Evolutionary conservation across 805 yeast genomes (phyloP), one percentile per base, ranked within the genome.

Genomic region (Sugiyamaella chiloensis): DNA sequence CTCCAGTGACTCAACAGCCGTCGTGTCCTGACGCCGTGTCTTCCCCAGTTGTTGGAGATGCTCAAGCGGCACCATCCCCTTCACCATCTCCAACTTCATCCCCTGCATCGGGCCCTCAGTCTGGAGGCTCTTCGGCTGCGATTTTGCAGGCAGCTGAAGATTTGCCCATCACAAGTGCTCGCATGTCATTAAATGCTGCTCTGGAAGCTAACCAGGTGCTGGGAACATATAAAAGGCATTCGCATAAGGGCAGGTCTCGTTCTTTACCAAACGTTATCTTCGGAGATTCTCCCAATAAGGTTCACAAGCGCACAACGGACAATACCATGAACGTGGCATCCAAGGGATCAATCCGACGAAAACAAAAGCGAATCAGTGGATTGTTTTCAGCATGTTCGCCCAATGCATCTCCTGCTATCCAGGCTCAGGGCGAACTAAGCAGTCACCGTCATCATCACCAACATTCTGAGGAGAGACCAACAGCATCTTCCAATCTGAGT

Each of bases 191-290:
- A 21, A 42, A 29, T 20, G 26, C 30, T 11, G 36, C 45, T 5
- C 39, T 30, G n/a, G 43, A 23, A 14, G 23, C 32, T 17, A 40
- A 23, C 40, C 27, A 19, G 17, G 12, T 24, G 29, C 24, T 23
- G 39, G n/a, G n/a, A n/a, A 34, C 39, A 12, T 14, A 19, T 21
- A 32, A 17, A 19, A 30, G 41, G 16, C 44, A 41, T 6, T 45
- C 51, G 39, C 53, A 52, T 35, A 52, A 55, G 26, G 42, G 45
- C 26, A 50, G 58, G 20, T 51, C 57, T 24, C 46, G 58, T 14
- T 53, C 57, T 34, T 32, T 55, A 39, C 58, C 58, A 14, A 53
- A 53, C 40, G 44, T 53, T 12, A 29, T 52, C 31, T 48, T 47
- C 29, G 26, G 24, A 36, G 52, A 46, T 36, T 24, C 52, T 2